phyloP scores from a whole-genome alignment of 148 eudicot genomes.

The Hydrangea macrophylla region DNA sequence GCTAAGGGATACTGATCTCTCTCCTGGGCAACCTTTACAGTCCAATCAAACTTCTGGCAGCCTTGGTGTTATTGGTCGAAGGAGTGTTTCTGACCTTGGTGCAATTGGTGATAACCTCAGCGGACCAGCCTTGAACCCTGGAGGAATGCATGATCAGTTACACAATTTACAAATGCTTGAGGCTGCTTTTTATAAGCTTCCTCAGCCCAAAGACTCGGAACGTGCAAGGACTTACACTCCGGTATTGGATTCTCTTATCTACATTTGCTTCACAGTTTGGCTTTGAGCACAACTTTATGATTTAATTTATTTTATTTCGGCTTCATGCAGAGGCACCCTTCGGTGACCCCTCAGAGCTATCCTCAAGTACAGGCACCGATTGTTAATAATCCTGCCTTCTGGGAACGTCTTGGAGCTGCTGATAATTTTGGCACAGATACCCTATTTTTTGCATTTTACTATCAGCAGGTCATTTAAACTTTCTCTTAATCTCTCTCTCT shows the following conservation, averaged over 20 bases:
- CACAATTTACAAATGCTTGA: constrained; percentile 89
- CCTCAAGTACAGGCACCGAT: constrained; percentile 98
- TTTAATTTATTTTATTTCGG: neutral
- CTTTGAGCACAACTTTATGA: neutral
- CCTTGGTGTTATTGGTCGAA: constrained; percentile 93
- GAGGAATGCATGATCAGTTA: constrained; percentile 62
- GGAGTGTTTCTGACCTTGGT: constrained; percentile 90
- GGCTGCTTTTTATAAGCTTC: constrained; percentile 79
- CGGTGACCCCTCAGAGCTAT: constrained; percentile 81
- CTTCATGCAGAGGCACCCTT: constrained; percentile 74
- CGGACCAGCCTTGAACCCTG: constrained; percentile 57
- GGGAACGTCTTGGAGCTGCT: constrained; percentile 86
- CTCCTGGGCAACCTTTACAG: constrained; percentile 89
- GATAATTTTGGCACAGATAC: constrained; percentile 76
- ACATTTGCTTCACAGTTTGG: constrained; percentile 8
- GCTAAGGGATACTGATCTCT: constrained; percentile 66
- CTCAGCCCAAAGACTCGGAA: constrained; percentile 93
- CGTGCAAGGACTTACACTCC: constrained; percentile 82
- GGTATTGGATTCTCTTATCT: constrained; percentile 41
- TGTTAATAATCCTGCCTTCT: constrained; percentile 89
- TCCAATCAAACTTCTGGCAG: constrained; percentile 64
- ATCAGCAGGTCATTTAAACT: constrained; percentile 58
- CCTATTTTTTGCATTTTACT: constrained; percentile 86
- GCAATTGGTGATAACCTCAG: constrained; percentile 82
- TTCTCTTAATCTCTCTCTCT: constrained; percentile 3